Conservation (phyloP, 441 rosid genomes). For the Pelargonium citronellum region DNA sequence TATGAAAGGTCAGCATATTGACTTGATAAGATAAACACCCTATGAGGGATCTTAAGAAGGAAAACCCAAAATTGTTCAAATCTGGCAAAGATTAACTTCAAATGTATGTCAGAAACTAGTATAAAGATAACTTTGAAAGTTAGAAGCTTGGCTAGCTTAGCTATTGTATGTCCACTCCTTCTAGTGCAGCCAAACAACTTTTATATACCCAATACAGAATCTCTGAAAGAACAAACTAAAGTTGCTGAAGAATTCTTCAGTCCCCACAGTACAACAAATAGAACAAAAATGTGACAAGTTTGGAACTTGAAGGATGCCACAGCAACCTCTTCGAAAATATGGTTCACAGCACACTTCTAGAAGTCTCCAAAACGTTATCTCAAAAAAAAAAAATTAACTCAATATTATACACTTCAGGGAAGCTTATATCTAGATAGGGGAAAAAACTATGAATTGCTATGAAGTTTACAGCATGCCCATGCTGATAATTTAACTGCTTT, state of each 20-base stretch:
- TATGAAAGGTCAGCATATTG: too few relatives aligned
- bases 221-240: not conserved
- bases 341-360: not conserved
- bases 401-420: not conserved
- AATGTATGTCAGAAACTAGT: not conserved
- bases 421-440: too few relatives aligned
- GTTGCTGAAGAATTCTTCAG: not conserved
- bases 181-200: not conserved
- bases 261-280: not conserved
- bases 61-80: not conserved
- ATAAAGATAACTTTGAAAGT: not conserved
- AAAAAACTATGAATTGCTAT: too few relatives aligned
- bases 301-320: not conserved
- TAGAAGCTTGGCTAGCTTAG: not conserved
- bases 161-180: not conserved
- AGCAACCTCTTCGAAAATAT: not conserved
- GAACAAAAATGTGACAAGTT: too few relatives aligned
- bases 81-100: not conserved
- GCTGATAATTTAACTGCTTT: too few relatives aligned
- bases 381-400: not conserved
- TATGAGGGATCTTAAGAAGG: too few relatives aligned
- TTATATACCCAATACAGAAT: not conserved
- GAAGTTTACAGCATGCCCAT: too few relatives aligned
- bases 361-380: not conserved
- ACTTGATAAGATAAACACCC: too few relatives aligned